A percentile compares a stretch with the other conserved stretches of the same genome.
Conservation (phyloP, 495 filamentous ascomycete genomes). For the Evernia prunastri region DNA sequence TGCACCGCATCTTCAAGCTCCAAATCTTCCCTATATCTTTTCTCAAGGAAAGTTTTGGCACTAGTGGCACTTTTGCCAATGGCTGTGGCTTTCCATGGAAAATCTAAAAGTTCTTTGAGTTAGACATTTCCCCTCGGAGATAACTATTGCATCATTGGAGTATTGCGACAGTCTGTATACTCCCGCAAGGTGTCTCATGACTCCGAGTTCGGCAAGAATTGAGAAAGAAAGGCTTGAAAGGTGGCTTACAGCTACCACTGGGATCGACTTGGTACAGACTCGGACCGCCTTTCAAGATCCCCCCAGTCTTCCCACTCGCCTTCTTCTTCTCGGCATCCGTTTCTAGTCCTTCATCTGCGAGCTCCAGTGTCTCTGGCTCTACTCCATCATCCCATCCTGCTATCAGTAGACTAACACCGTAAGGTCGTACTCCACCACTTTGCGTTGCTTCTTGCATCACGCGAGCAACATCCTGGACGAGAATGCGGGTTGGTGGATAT, state of each 20-base stretch:
- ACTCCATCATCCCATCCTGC: slow-evolving; percentile 98
- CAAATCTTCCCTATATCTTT: slow-evolving; percentile 93
- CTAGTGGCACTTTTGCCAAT: slow-evolving; percentile 98
- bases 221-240: not conserved
- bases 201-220: not conserved
- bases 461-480: slow-evolving; percentile 95
- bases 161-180: no score
- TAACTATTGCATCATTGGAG: not conserved
- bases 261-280: slow-evolving; percentile 98
- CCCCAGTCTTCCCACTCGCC: slow-evolving; percentile 74
- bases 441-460: slow-evolving; percentile 99
- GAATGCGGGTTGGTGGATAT: slow-evolving; percentile 96
- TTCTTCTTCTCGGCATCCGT: slow-evolving; percentile 61
- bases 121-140: not conserved
- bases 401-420: slow-evolving; percentile 89
- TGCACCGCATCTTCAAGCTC: slow-evolving; percentile 98
- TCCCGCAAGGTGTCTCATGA: not conserved
- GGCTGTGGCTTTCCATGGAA: slow-evolving; percentile 98
- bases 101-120: slow-evolving; percentile 46
- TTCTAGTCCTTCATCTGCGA: slow-evolving; percentile 38
- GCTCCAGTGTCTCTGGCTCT: slow-evolving; percentile 62
- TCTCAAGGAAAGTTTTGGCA: slow-evolving; percentile 98
- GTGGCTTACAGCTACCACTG: slow-evolving; percentile 54
- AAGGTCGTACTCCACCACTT: slow-evolving; percentile 94
- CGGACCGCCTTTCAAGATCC: slow-evolving; percentile 90